Percentiles rank a stretch among this genome's conserved stretches.
Evolutionary conservation across 2,329 filamentous ascomycete species (phyloP).

Genomic region (Apiospora aurea): DNA sequence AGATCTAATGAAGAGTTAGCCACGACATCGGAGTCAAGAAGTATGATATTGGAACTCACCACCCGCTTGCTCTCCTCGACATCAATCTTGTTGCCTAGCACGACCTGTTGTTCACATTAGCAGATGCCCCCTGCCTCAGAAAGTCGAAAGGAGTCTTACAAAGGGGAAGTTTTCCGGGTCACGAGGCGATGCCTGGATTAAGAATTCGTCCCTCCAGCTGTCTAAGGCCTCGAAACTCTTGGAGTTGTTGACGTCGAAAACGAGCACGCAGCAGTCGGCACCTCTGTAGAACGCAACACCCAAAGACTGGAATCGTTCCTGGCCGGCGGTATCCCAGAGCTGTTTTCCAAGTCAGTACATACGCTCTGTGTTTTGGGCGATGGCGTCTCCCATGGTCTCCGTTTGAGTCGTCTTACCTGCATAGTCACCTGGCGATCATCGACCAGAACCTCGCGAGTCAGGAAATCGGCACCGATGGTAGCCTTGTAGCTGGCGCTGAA

Average conservation of each 20-base stretch:
- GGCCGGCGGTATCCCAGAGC: conserved; percentile 98
- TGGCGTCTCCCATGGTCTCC: conserved; percentile 23
- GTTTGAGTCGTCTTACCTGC: conserved; percentile 68
- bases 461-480: conserved; percentile 97
- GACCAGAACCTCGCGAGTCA: conserved; percentile 96
- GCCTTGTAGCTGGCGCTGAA: conserved; percentile 99
- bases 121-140: background rate
- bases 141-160: conserved; percentile 59
- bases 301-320: conserved; percentile 96
- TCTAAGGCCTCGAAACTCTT: conserved; percentile 99
- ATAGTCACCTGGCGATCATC: conserved; percentile 98
- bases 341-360: conserved; percentile 46
- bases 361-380: background rate
- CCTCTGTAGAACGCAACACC: conserved; percentile 97
- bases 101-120: conserved; percentile 64
- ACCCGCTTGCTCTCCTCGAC: conserved; percentile 97
- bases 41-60: conserved; percentile 56
- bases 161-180: conserved; percentile 98
- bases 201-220: conserved; percentile 97
- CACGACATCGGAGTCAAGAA: background rate
- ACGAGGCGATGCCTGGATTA: conserved; percentile 95
- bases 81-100: conserved; percentile 99
- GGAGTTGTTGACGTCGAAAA: conserved; percentile 98
- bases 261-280: conserved; percentile 96
- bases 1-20: conserved; percentile 67